A percentile compares a stretch with the other conserved stretches of the same genome.
These are phyloP conservation scores for Erysiphe pulchra DNA, from an alignment of 2,329 filamentous ascomycete species.

Conservation along the genomic window DNA sequence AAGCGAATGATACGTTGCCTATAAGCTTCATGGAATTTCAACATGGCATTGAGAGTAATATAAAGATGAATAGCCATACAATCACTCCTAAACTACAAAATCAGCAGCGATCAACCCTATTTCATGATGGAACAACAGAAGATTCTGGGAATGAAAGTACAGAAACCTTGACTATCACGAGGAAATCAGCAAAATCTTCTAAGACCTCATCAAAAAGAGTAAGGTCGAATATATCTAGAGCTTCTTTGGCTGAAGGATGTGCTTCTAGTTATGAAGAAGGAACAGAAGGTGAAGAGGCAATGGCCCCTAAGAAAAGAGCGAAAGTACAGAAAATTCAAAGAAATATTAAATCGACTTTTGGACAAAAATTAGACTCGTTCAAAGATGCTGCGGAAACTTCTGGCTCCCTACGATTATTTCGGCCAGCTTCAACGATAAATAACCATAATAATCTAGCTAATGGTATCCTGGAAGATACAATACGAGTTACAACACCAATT, in stretches of 20 bases:
- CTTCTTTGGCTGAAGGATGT: slow-evolving; percentile 20
- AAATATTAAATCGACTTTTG: slow-evolving; percentile 47
- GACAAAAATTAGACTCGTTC: slow-evolving; percentile 49
- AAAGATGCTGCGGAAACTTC: slow-evolving; percentile 79
- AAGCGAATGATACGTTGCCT: slow-evolving; percentile 20
- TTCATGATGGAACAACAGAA: slow-evolving; percentile 2
- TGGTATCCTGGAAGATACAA: slow-evolving; percentile 41
- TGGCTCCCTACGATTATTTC: slow-evolving; percentile 62
- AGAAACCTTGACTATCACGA: slow-evolving; percentile 1
- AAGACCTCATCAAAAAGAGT: slow-evolving; percentile 11
- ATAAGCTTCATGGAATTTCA: not conserved
- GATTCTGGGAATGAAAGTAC: slow-evolving; percentile 3
- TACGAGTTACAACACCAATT: slow-evolving; percentile 45
- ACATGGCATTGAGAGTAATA: not conserved
- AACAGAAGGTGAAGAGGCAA: slow-evolving; percentile 17
- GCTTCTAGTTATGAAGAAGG: slow-evolving; percentile 49
- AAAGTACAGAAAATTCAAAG: slow-evolving; percentile 50
- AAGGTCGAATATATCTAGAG: slow-evolving; percentile 7
- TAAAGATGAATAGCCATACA: not conserved
- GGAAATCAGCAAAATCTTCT: slow-evolving; percentile 6
- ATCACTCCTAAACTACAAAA: not conserved
- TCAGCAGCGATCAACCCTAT: not conserved
- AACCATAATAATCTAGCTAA: slow-evolving; percentile 20
- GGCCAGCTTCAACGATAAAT: slow-evolving; percentile 34
- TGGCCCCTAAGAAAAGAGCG: slow-evolving; percentile 42